Evolutionary conservation across 371 early-diverging fungal species (phyloP).

Genomic region (Mortierella polycephala): DNA sequence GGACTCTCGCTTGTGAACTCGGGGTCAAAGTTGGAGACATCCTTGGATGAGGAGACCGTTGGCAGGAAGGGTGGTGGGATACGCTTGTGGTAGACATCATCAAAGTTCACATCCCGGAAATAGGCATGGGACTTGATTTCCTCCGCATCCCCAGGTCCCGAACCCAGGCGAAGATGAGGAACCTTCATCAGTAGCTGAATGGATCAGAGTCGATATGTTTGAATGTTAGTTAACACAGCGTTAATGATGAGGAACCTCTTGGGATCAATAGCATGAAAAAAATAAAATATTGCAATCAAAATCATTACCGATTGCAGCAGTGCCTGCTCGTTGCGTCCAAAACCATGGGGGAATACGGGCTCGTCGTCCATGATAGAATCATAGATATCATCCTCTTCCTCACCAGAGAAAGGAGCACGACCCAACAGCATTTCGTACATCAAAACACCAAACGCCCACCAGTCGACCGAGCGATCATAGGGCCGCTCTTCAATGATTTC

Average conservation of each 20-base stretch:
- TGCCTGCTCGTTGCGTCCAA: slow-evolving; percentile 59
- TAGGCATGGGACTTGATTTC: slow-evolving; percentile 77
- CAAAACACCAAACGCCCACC: slow-evolving; percentile 99
- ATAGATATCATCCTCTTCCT: slow-evolving; percentile 72
- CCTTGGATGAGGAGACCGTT: slow-evolving; percentile 57
- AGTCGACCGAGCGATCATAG: slow-evolving; percentile 95
- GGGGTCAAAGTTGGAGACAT: slow-evolving; percentile 70
- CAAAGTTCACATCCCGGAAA: slow-evolving; percentile 77
- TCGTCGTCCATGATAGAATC: slow-evolving; percentile 69
- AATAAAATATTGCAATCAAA: not conserved
- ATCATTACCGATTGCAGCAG: slow-evolving; percentile 63
- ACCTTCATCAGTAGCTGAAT: slow-evolving; percentile 61
- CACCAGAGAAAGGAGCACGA: slow-evolving; percentile 71
- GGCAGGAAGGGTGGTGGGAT: slow-evolving; percentile 72
- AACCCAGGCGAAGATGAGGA: slow-evolving; percentile 61
- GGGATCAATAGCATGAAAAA: not conserved
- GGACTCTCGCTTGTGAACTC: slow-evolving; percentile 61
- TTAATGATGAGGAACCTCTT: no score
- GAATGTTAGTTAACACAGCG: not conserved
- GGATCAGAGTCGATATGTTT: not conserved
- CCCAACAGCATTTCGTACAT: slow-evolving; percentile 98
- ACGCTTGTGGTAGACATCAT: slow-evolving; percentile 73
- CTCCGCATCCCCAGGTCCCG: slow-evolving; percentile 68
- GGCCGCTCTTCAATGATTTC: slow-evolving; percentile 85
- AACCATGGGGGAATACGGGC: slow-evolving; percentile 66